Evolutionary conservation across 2,329 filamentous ascomycete genomes (phyloP).

Genomic region (Scedosporium minutisporum): DNA sequence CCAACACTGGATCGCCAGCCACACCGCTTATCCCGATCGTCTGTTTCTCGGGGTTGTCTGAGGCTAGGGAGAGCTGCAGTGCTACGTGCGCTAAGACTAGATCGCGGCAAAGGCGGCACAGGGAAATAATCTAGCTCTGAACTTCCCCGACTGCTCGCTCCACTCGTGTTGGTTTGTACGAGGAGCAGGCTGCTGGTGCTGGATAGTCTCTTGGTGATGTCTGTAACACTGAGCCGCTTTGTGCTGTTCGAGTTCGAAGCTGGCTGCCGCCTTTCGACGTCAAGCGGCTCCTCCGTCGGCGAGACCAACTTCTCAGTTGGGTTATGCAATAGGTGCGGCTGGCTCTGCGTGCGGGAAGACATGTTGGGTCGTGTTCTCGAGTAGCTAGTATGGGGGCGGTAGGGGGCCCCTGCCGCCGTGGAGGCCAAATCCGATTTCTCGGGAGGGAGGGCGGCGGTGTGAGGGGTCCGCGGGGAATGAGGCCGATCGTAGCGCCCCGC

Average conservation of each 20-base stretch:
- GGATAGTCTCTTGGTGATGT: slow-evolving; percentile 50
- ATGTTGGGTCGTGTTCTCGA: slow-evolving; percentile 12
- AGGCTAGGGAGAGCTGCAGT: slow-evolving; percentile 17
- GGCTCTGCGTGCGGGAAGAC: slow-evolving; percentile 10
- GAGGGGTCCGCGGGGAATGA: slow-evolving; percentile 19
- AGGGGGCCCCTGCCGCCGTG: slow-evolving; percentile 14
- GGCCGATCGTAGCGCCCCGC: slow-evolving; percentile 29
- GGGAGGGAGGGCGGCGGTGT: slow-evolving; percentile 15
- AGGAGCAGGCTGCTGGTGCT: slow-evolving; percentile 52
- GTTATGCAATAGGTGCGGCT: slow-evolving; percentile 9
- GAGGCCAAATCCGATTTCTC: slow-evolving; percentile 11
- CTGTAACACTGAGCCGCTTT: slow-evolving; percentile 51
- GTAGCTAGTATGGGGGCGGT: slow-evolving; percentile 46
- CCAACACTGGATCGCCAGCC: slow-evolving; percentile 49
- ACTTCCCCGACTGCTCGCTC: slow-evolving; percentile 24
- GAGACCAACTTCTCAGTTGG: slow-evolving; percentile 3
- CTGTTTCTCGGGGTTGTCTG: slow-evolving; percentile 20
- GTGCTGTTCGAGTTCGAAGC: slow-evolving; percentile 30
- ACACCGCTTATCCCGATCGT: slow-evolving; percentile 35
- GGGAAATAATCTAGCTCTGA: slow-evolving; percentile 2
- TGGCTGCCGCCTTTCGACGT: slow-evolving; percentile 39
- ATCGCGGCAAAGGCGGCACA: slow-evolving; percentile 27
- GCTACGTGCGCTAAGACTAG: slow-evolving; percentile 27
- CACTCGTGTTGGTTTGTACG: slow-evolving; percentile 42
- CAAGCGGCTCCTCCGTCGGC: slow-evolving; percentile 12